Base-by-base conservation (phyloP, 148 eudicot genomes). In the Talinum fruticosum region DNA sequence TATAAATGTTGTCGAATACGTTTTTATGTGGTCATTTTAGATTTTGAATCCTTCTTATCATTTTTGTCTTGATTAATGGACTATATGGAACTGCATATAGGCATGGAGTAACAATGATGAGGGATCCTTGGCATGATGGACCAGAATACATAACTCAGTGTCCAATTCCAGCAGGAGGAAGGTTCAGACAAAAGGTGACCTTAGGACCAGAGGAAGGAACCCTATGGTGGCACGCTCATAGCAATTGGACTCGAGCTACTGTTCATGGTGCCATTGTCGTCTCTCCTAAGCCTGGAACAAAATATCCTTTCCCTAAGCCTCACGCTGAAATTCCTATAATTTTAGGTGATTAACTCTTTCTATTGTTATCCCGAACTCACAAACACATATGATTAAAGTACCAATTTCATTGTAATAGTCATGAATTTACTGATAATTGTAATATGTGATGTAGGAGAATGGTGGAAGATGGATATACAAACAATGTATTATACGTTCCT, bases 171-270 rank as follows among this genome's bases (percentile, higher is more conserved):
- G 82, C 87, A 36, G 88, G 90, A 44, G 36, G 51, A 0, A 80
- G 18, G 16, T 87, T 87, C 62, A 83, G 65, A 19, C 86, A 87
- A 44, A 77, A 45, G 78, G 79, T 89, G 30, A 79, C 81, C 26
- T 57, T 87, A 2, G 2, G 82, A 81, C 66, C 66, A 10, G 90
- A 89, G 62, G 83, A 82, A 66, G 93, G 93, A 19, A 89, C 89
- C 21, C 12, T 89, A 16, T 87, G 92, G 90, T 89, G 90, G 92
- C 92, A 87, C 26, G 89, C 93, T 2, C 93, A 89, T 35, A 86
- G 86, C 41, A 83, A 86, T 10, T 88, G 87, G 91, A 72, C 89
- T 4, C 74, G 86, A 74, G 90, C 90, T 29, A 87, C 92, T 0
- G 86, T 87, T 2, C 82, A 86, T 71, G 89, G 87, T 44, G 81